Evolutionary conservation across 2,329 filamentous ascomycete species (phyloP).

Genomic region (Scleromitrula shiraiana): DNA sequence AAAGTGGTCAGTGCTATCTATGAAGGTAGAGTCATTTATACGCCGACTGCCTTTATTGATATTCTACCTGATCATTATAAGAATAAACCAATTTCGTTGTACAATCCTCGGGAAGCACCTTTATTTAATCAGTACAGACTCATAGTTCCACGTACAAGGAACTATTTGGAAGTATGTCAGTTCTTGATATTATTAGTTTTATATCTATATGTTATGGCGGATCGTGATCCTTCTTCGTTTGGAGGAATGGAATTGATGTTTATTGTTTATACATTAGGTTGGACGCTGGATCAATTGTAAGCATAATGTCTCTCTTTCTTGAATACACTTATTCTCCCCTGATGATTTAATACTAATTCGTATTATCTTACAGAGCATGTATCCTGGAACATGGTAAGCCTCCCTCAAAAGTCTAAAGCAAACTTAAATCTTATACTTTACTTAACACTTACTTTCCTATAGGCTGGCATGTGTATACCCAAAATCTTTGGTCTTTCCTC

Average conservation of each 20-base stretch:
- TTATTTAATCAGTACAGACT: slow-evolving; percentile 79
- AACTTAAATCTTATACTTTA: background rate
- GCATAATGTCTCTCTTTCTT: slow-evolving; percentile 50
- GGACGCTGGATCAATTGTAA: slow-evolving; percentile 39
- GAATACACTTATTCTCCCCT: too few species aligned
- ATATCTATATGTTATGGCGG: slow-evolving; percentile 66
- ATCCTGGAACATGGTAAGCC: slow-evolving; percentile 57
- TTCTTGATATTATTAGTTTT: slow-evolving; percentile 62
- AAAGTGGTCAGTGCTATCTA: slow-evolving; percentile 80
- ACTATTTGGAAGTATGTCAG: slow-evolving; percentile 65
- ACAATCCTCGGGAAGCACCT: slow-evolving; percentile 67
- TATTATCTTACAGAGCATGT: slow-evolving; percentile 37
- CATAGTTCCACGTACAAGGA: slow-evolving; percentile 71
- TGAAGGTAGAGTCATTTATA: slow-evolving; percentile 72
- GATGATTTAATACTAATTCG: background rate
- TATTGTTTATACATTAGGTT: slow-evolving; percentile 66
- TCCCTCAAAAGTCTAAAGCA: background rate
- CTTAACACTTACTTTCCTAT: background rate
- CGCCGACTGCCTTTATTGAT: slow-evolving; percentile 72
- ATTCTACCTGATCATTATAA: slow-evolving; percentile 84
- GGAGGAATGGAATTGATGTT: slow-evolving; percentile 58
- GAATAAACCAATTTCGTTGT: slow-evolving; percentile 70
- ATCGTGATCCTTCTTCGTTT: slow-evolving; percentile 50
- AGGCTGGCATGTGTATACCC: slow-evolving; percentile 70
- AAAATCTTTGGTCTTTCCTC: slow-evolving; percentile 83